Evolutionary conservation across 192 early-diverging fungal species (phyloP).

Genomic region (Obelidium mucronatum): DNA sequence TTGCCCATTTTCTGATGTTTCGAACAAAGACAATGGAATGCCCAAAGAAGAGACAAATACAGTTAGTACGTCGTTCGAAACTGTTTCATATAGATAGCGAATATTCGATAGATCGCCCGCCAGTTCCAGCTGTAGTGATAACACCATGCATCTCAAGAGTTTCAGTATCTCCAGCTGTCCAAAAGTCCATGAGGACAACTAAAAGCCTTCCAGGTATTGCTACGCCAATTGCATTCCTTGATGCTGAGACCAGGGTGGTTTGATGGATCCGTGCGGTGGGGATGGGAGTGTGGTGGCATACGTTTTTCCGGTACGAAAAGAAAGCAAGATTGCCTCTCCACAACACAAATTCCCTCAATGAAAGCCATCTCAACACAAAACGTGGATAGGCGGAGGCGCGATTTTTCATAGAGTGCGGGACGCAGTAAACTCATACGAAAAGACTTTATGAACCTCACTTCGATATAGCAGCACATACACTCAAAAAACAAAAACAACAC

Average conservation of each 20-base stretch:
- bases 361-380: no score
- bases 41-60: neutral
- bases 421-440: no score
- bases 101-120: no score
- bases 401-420: no score
- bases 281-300: neutral
- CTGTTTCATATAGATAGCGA: neutral
- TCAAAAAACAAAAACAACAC: no score
- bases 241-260: neutral
- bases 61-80: neutral
- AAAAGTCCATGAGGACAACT: neutral
- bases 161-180: neutral
- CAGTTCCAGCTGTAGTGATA: no score
- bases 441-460: no score
- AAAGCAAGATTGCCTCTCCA: no score
- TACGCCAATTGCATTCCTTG: neutral
- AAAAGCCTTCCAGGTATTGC: neutral
- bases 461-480: no score
- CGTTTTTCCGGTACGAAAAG: no score
- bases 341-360: no score
- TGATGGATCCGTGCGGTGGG: neutral
- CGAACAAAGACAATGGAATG: neutral
- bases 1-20: constrained; percentile 13
- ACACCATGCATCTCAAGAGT: neutral
- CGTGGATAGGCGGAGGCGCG: no score